phyloP scores from a whole-genome alignment of 139 green algal genomes.

The Protoeuglena noctilucae region DNA sequence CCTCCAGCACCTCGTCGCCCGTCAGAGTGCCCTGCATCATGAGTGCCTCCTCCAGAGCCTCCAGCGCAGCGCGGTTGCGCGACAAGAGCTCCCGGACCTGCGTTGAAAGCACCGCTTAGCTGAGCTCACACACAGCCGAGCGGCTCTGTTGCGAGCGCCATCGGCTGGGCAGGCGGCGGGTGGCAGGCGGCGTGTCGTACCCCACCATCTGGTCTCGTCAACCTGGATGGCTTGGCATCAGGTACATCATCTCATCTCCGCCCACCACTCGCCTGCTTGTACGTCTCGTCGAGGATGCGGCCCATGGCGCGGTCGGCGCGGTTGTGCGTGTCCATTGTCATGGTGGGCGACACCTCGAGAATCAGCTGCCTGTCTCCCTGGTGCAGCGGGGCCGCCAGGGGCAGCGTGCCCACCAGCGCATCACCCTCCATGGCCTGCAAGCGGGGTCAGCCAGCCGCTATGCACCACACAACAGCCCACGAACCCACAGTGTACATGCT shows the following conservation, averaged over 20 bases:
- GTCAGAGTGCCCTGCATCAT: constrained; percentile 15
- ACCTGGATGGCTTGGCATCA: not conserved
- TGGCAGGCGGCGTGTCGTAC: not conserved
- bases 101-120: constrained; percentile 34
- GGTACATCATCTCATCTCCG: not conserved
- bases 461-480: too few species aligned
- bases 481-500: too few species aligned
- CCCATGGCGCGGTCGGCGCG: not conserved
- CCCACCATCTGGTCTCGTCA: not conserved
- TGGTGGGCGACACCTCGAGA: too few species aligned
- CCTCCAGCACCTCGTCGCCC: constrained; percentile 5
- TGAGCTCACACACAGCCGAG: too few species aligned
- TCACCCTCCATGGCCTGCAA: not conserved
- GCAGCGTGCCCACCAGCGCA: not conserved
- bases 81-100: constrained; percentile 28
- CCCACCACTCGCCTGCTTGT: not conserved
- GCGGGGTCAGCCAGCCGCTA: too few species aligned
- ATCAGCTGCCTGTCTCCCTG: not conserved
- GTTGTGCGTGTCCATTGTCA: not conserved
- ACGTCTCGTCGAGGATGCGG: not conserved
- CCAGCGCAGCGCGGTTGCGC: constrained; percentile 35
- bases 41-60: constrained; percentile 23
- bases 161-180: not conserved
- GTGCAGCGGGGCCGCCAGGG: not conserved
- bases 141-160: too few species aligned